phyloP scores from a whole-genome alignment of 2,329 filamentous ascomycete species.

The Botryotinia narcissicola region DNA sequence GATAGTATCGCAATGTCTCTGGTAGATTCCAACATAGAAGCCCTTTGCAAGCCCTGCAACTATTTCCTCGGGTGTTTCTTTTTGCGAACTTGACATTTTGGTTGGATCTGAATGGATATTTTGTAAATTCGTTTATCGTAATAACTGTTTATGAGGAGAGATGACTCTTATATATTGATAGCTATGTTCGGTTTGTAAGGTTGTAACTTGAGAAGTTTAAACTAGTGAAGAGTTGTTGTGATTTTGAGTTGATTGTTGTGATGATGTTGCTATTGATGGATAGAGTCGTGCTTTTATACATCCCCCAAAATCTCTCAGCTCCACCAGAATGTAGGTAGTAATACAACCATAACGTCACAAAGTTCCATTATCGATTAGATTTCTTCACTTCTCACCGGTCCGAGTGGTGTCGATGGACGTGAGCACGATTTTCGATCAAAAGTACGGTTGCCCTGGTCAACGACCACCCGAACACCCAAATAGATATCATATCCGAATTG shows the following conservation, averaged over 20 bases:
- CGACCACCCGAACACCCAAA: background rate
- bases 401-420: background rate
- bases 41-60: background rate
- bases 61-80: accelerated
- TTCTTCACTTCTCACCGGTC: background rate
- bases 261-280: background rate
- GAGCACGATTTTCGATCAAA: background rate
- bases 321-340: background rate
- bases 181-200: background rate
- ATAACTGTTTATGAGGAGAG: background rate
- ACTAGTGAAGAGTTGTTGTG: background rate
- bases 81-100: background rate
- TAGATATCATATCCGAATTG: background rate
- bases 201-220: background rate
- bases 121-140: background rate
- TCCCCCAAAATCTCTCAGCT: background rate
- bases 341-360: background rate
- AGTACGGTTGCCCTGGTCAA: background rate
- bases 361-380: background rate
- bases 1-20: too few species aligned
- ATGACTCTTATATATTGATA: background rate
- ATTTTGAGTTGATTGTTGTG: background rate
- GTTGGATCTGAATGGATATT: background rate
- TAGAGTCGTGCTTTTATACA: background rate
- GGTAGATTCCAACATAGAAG: too few species aligned